Conservation (phyloP, 2,329 filamentous ascomycete species). For the Fonsecaea pedrosoi region DNA sequence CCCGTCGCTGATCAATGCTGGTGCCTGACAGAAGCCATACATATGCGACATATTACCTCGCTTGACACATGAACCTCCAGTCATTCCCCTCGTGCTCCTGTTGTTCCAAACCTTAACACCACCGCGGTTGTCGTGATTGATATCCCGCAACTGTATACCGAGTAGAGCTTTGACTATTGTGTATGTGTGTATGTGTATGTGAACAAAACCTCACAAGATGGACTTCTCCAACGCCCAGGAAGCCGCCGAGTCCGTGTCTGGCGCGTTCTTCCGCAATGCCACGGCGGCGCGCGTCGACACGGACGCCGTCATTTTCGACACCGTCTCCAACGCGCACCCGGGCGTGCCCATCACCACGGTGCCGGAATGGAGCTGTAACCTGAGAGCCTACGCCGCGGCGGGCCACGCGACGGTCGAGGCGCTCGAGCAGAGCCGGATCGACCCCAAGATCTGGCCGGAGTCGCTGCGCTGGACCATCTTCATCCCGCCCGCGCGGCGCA, state of each 20-base stretch:
- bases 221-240: conserved; percentile 1
- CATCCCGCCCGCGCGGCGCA: conserved; percentile 33
- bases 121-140: too few species aligned
- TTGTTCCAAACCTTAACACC: not conserved
- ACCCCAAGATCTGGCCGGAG: conserved; percentile 22
- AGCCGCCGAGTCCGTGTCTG: conserved; percentile 19
- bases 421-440: not conserved
- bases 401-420: conserved; percentile 45
- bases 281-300: conserved; percentile 35
- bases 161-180: too few species aligned
- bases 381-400: conserved; percentile 52
- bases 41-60: too few species aligned
- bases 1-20: conserved; percentile 14
- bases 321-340: conserved; percentile 34
- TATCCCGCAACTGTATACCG: too few species aligned
- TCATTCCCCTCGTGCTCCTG: not conserved
- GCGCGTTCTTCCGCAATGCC: conserved; percentile 35
- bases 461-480: conserved; percentile 37
- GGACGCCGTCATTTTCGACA: conserved; percentile 33
- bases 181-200: not conserved
- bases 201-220: not conserved
- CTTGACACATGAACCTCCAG: not conserved
- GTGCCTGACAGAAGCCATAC: conserved; percentile 13
- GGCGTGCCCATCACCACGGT: conserved; percentile 41
- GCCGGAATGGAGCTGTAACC: conserved; percentile 47